Evolutionary conservation across 1,284 basidiomycete species (phyloP).

Genomic region (Baeospora myosura): DNA sequence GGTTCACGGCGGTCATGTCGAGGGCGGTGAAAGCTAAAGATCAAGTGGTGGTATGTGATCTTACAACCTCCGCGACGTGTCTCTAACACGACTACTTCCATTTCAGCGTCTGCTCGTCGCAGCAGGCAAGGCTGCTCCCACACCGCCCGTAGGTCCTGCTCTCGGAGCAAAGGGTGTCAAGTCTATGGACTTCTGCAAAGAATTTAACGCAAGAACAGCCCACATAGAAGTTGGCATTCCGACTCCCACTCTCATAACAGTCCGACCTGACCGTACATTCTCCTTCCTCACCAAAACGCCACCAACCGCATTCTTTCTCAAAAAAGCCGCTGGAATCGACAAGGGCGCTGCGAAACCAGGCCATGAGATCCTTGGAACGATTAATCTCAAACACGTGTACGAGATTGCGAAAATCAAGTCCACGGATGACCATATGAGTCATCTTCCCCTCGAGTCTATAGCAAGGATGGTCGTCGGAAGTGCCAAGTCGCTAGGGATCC

Average conservation of each 20-base stretch:
- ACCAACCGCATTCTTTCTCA: constrained; percentile 86
- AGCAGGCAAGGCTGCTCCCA: constrained; percentile 93
- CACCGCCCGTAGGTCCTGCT: constrained; percentile 94
- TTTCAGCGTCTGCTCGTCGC: constrained; percentile 79
- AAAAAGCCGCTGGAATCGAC: constrained; percentile 85
- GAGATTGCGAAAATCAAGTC: constrained; percentile 98
- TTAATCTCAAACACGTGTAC: constrained; percentile 95
- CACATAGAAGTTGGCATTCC: constrained; percentile 86
- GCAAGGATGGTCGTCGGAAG: constrained; percentile 84
- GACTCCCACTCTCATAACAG: constrained; percentile 84
- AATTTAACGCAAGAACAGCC: constrained; percentile 88
- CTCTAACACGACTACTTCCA: constrained; percentile 12
- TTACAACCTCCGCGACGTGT: constrained; percentile 6
- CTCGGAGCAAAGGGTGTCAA: constrained; percentile 97
- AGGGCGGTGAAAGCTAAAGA: constrained; percentile 43
- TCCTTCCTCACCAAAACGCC: constrained; percentile 90
- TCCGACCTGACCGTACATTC: constrained; percentile 94
- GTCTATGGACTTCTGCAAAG: constrained; percentile 99
- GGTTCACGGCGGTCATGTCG: constrained; percentile 46
- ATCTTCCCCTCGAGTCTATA: constrained; percentile 77
- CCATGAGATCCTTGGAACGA: constrained; percentile 69
- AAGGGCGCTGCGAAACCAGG: constrained; percentile 82
- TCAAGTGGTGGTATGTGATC: constrained; percentile 54
- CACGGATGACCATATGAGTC: constrained; percentile 81
- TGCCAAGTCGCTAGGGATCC: constrained; percentile 78